Evolutionary conservation across 345 rosid genomes (phyloP), one percentile per base, ranked within the genome.

Genomic region (Odontarrhena argentea): DNA sequence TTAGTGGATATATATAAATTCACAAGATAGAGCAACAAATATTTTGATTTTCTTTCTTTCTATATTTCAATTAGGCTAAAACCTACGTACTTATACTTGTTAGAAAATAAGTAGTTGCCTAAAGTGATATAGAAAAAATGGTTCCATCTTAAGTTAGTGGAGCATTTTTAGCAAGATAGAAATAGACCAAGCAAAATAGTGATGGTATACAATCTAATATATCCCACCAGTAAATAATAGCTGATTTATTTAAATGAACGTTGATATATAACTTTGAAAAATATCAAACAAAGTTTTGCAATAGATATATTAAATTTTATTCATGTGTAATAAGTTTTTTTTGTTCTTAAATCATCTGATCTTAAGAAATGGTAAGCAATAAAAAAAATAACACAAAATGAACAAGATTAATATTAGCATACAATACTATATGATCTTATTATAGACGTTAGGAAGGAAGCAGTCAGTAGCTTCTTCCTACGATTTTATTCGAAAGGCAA

Each of bases 381-480:
- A 46, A 46, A n/a, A 56, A 14, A 65, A 11, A 35, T 42, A 53
- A 56, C 56, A 37, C 64, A 67, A 35, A 34, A 9, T 13, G 12
- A 24, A 22, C 35, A 1, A 18, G 22, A 18, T 59, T 15, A 56
- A 45, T 63, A 48, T 36, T 45, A 44, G 24, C 15, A 67, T 3
- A 38, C 9, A 44, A 45, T 25, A 58, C 65, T 28, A 28, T 11
- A 58, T 18, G 58, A 47, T 48, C 41, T 68, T 68, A 49, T 40
- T 14, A 25, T 26, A 67, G n/a, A 67, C 9, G 62, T 12, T 38
- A 30, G 43, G 43, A 15, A 10, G 9, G 41, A 59, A 59, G 40
- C 59, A 34, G 9, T 13, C 65, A 48, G 5, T 36, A 63, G 56
- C 68, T 63, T 63, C 47, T 24, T 63, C 68, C 53, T 54, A 34